Conservation (phyloP, 352 stramenopile genomes). For the Aphanomyces invadans region DNA sequence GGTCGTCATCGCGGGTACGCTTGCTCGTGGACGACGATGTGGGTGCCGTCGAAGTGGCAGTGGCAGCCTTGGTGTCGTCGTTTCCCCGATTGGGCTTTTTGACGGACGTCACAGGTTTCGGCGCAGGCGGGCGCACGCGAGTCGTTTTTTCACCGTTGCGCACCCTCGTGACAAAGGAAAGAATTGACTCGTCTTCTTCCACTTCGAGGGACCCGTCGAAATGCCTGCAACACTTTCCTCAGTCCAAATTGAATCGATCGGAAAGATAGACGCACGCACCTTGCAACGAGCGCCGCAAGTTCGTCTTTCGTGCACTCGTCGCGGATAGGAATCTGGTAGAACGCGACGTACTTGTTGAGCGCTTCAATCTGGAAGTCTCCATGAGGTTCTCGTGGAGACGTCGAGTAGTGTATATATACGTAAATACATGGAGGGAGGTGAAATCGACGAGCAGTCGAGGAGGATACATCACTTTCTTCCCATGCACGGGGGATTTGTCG, state of each 20-base stretch:
- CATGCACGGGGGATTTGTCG: background rate
- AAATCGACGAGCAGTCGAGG: constrained; percentile 81
- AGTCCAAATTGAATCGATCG: too few species aligned
- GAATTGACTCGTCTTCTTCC: constrained; percentile 80
- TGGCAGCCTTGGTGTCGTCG: constrained; percentile 59
- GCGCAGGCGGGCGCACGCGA: constrained; percentile 47
- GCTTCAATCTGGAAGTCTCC: constrained; percentile 42
- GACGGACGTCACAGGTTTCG: constrained; percentile 40
- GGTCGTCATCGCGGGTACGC: constrained; percentile 5
- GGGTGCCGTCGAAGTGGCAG: constrained; percentile 49
- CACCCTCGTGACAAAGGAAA: constrained; percentile 75
- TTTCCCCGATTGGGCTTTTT: constrained; percentile 39
- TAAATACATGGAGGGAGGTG: constrained; percentile 61
- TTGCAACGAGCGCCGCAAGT: constrained; percentile 63
- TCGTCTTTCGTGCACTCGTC: constrained; percentile 59
- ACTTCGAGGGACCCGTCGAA: constrained; percentile 74
- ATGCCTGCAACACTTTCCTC: constrained; percentile 39
- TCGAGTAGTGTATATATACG: too few species aligned
- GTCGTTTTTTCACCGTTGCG: constrained; percentile 63
- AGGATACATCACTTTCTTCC: constrained; percentile 38
- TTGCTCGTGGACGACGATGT: constrained; percentile 27
- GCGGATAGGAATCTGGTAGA: constrained; percentile 64
- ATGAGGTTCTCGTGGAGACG: background rate
- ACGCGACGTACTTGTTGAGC: constrained; percentile 68
- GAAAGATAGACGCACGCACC: constrained; percentile 22